Evolutionary conservation across 2,329 filamentous ascomycete genomes (phyloP).

Genomic region (Aureobasidium namibiae): DNA sequence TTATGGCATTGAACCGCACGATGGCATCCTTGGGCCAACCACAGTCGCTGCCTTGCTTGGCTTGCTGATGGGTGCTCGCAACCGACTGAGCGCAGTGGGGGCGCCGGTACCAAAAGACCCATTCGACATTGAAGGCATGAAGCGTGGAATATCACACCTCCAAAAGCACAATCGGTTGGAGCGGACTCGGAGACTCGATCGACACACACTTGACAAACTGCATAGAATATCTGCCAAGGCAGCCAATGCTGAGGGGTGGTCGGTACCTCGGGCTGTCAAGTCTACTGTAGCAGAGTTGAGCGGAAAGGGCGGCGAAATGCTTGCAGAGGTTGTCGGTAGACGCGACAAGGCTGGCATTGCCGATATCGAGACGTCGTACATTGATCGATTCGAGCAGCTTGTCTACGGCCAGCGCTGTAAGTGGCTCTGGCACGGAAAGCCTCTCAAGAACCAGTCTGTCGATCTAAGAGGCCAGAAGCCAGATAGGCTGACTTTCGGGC

Average conservation of each 20-base stretch:
- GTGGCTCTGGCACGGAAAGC: constrained; percentile 92
- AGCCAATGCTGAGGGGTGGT: constrained; percentile 81
- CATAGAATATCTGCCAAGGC: constrained; percentile 84
- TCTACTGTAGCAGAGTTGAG: constrained; percentile 89
- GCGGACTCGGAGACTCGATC: constrained; percentile 70
- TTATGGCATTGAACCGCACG: constrained; percentile 85
- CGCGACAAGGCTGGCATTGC: constrained; percentile 83
- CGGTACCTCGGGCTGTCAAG: constrained; percentile 87
- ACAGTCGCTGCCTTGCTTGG: constrained; percentile 84
- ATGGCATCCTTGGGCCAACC: constrained; percentile 85
- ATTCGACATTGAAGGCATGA: constrained; percentile 76
- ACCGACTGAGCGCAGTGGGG: constrained; percentile 75
- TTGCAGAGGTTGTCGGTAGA: constrained; percentile 82
- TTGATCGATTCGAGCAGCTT: constrained; percentile 72
- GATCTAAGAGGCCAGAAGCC: constrained; percentile 42
- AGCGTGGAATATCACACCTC: constrained; percentile 77
- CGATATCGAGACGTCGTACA: constrained; percentile 84
- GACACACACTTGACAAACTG: constrained; percentile 71
- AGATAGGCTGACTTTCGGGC: constrained; percentile 42
- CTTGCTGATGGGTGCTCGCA: constrained; percentile 80
- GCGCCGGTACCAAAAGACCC: constrained; percentile 83
- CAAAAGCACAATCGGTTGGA: constrained; percentile 82
- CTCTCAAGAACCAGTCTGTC: constrained; percentile 49
- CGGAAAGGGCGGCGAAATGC: constrained; percentile 87
- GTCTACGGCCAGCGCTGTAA: constrained; percentile 76